A percentile compares a stretch with the other conserved stretches of the same genome.
Evolutionary conservation across 1,139 yeast species (phyloP).

Genomic region (Scheffersomyces cryptocercus): DNA sequence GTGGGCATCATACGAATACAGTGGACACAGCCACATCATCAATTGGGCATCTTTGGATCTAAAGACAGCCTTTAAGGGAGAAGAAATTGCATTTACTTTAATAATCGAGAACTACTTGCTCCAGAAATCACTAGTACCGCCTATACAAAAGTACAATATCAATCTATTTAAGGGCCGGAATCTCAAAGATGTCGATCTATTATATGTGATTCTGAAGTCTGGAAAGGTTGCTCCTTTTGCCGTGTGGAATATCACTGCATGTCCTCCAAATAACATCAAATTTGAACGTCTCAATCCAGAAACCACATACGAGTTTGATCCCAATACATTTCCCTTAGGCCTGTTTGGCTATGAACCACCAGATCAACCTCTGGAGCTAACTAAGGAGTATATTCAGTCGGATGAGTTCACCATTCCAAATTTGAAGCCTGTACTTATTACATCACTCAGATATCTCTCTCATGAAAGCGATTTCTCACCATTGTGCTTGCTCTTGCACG

Average conservation of each 20-base stretch:
- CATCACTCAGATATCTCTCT: constrained; percentile 19
- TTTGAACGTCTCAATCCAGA: constrained; percentile 15
- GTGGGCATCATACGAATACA: constrained; percentile 72
- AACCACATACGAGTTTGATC: constrained; percentile 1
- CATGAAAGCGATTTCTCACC: constrained; percentile 9
- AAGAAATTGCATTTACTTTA: constrained; percentile 37
- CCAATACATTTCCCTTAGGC: constrained; percentile 3
- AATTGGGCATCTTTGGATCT: constrained; percentile 61
- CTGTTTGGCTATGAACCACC: constrained; percentile 1
- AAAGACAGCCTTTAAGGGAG: constrained; percentile 16
- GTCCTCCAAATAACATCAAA: constrained; percentile 44
- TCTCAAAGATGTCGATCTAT: constrained; percentile 46
- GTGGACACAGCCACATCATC: constrained; percentile 57
- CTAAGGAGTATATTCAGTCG: constrained; percentile 1
- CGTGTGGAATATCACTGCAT: constrained; percentile 51
- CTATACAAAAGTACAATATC: not conserved
- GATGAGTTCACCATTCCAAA: constrained; percentile 15
- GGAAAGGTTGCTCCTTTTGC: constrained; percentile 51
- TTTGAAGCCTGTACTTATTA: constrained; percentile 26
- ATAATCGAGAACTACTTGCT: constrained; percentile 61
- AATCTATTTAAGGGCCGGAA: constrained; percentile 8
- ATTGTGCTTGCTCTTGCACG: constrained; percentile 37
- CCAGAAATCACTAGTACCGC: constrained; percentile 13
- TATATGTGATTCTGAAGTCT: constrained; percentile 47
- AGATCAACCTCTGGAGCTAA: not conserved